A percentile compares a stretch with the other conserved stretches of the same genome.
Evolutionary conservation across 257 asterid species (phyloP).

Genomic region (Ajuga chamaepitys): DNA sequence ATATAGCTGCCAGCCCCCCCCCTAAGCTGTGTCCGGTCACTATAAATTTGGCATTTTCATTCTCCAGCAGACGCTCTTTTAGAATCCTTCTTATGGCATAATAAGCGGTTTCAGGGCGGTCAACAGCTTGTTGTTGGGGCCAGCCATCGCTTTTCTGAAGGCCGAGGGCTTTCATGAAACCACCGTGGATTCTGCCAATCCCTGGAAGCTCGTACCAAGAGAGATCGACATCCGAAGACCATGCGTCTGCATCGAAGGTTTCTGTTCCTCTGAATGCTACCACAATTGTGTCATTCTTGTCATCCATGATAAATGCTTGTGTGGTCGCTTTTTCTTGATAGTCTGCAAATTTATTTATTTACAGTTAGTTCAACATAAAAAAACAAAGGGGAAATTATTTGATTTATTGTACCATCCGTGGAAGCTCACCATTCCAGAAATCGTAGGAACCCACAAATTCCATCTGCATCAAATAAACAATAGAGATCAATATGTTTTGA

Average conservation of each 20-base stretch:
- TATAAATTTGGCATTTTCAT: conserved; percentile 23
- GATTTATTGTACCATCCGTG: no score
- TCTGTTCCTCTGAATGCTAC: conserved; percentile 42
- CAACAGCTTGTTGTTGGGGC: conserved; percentile 22
- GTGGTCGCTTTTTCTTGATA: conserved; percentile 40
- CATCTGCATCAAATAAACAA: background rate
- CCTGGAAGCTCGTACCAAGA: conserved; percentile 40
- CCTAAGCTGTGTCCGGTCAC: conserved; percentile 58
- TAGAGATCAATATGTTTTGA: no score
- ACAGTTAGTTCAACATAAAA: background rate
- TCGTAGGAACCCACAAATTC: conserved; percentile 5
- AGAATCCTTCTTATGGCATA: conserved; percentile 31
- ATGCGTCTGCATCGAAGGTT: conserved; percentile 34
- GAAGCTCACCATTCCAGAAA: conserved; percentile 13
- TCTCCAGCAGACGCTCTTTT: conserved; percentile 5
- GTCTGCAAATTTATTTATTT: conserved; percentile 7
- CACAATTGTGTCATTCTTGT: conserved; percentile 20
- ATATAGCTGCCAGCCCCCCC: conserved; percentile 41
- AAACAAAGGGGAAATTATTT: background rate
- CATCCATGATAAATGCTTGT: conserved; percentile 35
- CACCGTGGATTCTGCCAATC: conserved; percentile 43
- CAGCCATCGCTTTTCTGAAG: conserved; percentile 35
- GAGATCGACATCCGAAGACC: conserved; percentile 40
- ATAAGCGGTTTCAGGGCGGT: conserved; percentile 29
- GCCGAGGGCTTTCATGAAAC: conserved; percentile 50